These are phyloP conservation scores for Suhomyces kunorum DNA, from an alignment of 1,139 yeast species.

Conservation along the genomic window DNA sequence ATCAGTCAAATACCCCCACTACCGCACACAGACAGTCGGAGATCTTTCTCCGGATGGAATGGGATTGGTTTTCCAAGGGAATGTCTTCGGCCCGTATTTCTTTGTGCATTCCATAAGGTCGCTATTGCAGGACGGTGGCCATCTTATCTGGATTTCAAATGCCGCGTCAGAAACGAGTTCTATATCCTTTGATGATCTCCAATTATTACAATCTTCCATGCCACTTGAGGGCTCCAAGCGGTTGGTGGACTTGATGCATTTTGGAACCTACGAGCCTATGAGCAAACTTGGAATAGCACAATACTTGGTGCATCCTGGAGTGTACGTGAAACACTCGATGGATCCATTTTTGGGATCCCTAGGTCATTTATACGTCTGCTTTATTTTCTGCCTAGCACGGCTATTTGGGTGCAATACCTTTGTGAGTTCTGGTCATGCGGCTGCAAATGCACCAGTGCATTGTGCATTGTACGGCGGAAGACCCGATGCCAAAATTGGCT, in stretches of 20 bases:
- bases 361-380: constrained; percentile 80
- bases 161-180: constrained; percentile 73
- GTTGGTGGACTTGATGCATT: constrained; percentile 78
- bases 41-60: constrained; percentile 68
- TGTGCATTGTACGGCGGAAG: constrained; percentile 40
- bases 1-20: constrained; percentile 83
- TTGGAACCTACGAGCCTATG: constrained; percentile 61
- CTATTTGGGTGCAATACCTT: constrained; percentile 84
- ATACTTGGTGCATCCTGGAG: constrained; percentile 91
- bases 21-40: constrained; percentile 78
- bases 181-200: constrained; percentile 72
- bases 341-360: constrained; percentile 71
- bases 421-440: constrained; percentile 81
- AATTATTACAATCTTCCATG: constrained; percentile 60
- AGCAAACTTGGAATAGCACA: constrained; percentile 57
- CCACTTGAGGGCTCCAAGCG: constrained; percentile 94
- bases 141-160: constrained; percentile 82
- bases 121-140: constrained; percentile 57
- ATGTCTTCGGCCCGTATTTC: constrained; percentile 93
- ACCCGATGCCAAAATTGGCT: constrained; percentile 70
- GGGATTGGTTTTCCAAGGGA: constrained; percentile 91
- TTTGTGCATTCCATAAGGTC: constrained; percentile 62
- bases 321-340: constrained; percentile 82
- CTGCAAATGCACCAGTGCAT: constrained; percentile 77
- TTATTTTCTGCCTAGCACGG: constrained; percentile 80